phyloP scores from a whole-genome alignment of 169 alveolate genomes.

The Theileria luwenshuni region DNA sequence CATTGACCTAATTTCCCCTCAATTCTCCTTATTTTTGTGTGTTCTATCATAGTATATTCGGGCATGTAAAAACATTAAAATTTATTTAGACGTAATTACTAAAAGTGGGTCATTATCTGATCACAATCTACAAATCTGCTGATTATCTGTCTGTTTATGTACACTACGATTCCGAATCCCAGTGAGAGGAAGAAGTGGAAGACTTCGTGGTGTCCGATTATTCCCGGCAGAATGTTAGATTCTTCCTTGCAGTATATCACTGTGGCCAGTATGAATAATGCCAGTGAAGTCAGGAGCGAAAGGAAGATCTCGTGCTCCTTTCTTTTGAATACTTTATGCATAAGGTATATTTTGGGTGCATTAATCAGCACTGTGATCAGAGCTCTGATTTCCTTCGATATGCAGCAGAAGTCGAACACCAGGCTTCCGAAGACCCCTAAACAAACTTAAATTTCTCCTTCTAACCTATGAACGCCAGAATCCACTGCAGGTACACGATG shows the following conservation, averaged over 20 bases:
- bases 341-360: slow-evolving; percentile 49
- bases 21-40: too few relatives aligned
- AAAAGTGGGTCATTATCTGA: too few relatives aligned
- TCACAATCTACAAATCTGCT: too few relatives aligned
- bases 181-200: slow-evolving; percentile 69
- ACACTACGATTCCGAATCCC: slow-evolving; percentile 1
- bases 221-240: slow-evolving; percentile 63
- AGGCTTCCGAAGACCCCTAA: slow-evolving; percentile 49
- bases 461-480: background rate
- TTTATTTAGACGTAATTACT: too few relatives aligned
- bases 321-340: slow-evolving; percentile 41
- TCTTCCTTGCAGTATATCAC: slow-evolving; percentile 61
- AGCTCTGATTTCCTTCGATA: slow-evolving; percentile 49
- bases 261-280: slow-evolving; percentile 66
- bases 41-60: too few relatives aligned
- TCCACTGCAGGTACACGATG: background rate
- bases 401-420: slow-evolving; percentile 48
- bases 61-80: too few relatives aligned
- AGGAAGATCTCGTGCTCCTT: background rate
- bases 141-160: background rate
- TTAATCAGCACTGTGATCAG: slow-evolving; percentile 41
- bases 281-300: slow-evolving; percentile 15
- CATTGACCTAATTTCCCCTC: too few relatives aligned
- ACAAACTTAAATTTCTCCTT: background rate
- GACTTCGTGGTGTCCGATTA: slow-evolving; percentile 73